Base-by-base conservation (phyloP, 495 filamentous ascomycete genomes). In the Aspergillus bridgeri region DNA sequence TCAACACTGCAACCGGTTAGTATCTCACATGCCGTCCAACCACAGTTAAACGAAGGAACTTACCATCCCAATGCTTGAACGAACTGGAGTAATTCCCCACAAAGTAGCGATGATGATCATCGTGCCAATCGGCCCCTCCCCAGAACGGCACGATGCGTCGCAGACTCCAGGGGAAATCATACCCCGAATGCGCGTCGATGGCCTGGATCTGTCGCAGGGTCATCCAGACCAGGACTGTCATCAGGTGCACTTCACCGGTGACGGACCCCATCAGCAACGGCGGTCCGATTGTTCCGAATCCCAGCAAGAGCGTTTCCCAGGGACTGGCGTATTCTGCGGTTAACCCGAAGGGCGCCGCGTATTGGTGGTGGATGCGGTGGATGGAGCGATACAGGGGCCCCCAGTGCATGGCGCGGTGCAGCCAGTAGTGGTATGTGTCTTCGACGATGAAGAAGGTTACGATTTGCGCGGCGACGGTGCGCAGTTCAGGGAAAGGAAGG, bases 371-470 rank as follows among this genome's bases (percentile, higher is more conserved):
- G 53, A 98, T 91, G 77, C 98, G 98, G 82, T 98, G 94, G 58
- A 98, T 87, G 66, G 84, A 78, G 74, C 87, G 92, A 83, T 98
- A 98, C 5, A 98, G 83, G n/a, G 89, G 89, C 7, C 91, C 92
- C 86, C 92, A 96, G 81, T 98, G 94, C 65, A 98, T 82, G 22
- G 87, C 86, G 55, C 94, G 91, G 75, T 98, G 94, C 47, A 83
- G 85, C 86, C 92, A 98, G 81, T 98, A 98, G 72, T 98, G 94
- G 92, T 94, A 98, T 51, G 95, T 81, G 73, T 98, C 94, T 74
- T 98, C 94, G 66, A 97, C 70, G 49, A 98, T 81, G 76, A 98
- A 98, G 81, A 98, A 96, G 68, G 97, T 78, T 47, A 86, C 82
- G 56, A 98, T 95, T 57, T 98, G 94, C 62, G 87, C 85, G 56